Evolutionary conservation across 176 grass and related monocot species (phyloP).

Genomic region (Chloris gayana): DNA sequence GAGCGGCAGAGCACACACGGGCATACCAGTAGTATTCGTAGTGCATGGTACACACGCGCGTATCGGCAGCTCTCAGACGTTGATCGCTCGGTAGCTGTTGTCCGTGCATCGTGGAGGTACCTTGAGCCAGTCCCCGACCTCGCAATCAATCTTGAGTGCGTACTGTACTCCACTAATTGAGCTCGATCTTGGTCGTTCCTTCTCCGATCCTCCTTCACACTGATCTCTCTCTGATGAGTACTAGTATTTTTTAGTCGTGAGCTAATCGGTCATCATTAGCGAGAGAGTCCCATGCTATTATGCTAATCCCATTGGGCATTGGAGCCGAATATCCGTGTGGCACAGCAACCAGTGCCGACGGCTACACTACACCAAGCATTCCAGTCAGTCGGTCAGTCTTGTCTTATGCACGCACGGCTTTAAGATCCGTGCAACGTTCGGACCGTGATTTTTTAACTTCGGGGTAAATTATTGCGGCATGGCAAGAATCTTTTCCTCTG

Average conservation of each 20-base stretch:
- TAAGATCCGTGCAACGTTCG: background rate
- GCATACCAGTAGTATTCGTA: background rate
- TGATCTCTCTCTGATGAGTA: background rate
- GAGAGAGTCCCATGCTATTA: background rate
- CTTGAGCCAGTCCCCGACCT: slow-evolving; percentile 7
- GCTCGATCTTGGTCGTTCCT: slow-evolving; percentile 24
- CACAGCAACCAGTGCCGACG: too few species aligned
- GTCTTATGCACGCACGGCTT: too few species aligned
- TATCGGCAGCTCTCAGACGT: background rate
- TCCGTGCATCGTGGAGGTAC: background rate
- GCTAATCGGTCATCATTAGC: slow-evolving; percentile 19
- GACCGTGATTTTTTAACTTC: background rate
- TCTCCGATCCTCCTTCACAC: background rate
- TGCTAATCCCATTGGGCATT: background rate
- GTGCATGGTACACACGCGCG: slow-evolving; percentile 6
- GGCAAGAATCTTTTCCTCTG: background rate
- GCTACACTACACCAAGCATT: too few species aligned
- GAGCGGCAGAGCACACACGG: background rate
- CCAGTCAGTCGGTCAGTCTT: too few species aligned
- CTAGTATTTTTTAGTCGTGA: too few species aligned
- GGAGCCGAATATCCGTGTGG: too few species aligned
- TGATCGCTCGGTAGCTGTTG: background rate
- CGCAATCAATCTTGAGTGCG: background rate
- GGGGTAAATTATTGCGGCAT: background rate
- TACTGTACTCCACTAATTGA: background rate